Evolutionary conservation across 139 green algal species (phyloP).

Genomic region (Parachlorella kessleri): DNA sequence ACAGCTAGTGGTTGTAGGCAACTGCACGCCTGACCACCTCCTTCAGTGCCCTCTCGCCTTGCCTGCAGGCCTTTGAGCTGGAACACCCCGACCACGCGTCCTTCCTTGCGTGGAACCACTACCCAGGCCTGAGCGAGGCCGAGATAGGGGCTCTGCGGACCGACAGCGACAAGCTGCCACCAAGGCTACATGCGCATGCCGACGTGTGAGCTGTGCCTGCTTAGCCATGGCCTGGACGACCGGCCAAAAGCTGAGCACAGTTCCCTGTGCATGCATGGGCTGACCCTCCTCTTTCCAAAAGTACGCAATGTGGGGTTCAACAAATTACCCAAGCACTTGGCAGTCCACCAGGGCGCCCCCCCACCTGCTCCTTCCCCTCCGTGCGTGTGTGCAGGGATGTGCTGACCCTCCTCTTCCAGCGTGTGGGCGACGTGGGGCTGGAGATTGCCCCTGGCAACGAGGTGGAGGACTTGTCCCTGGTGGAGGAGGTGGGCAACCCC

Average conservation of each 20-base stretch:
- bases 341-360: too few species aligned
- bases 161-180: conserved; percentile 14
- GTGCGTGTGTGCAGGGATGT: conserved; percentile 39
- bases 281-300: too few species aligned
- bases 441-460: conserved; percentile 39
- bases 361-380: too few species aligned
- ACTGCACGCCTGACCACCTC: too few species aligned
- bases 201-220: neutral
- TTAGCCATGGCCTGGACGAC: neutral
- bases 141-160: conserved; percentile 2
- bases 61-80: conserved; percentile 30
- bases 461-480: conserved; percentile 16
- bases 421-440: conserved; percentile 27
- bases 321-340: too few species aligned
- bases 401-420: conserved; percentile 37
- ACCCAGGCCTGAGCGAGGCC: neutral
- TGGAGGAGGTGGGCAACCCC: conserved; percentile 34
- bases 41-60: too few species aligned
- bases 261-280: too few species aligned
- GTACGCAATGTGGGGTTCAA: too few species aligned
- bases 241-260: too few species aligned
- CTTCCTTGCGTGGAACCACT: conserved; percentile 13
- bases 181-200: conserved; percentile 40
- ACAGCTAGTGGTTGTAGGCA: too few species aligned
- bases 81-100: conserved; percentile 24